These are phyloP conservation scores for Fusarium chlamydosporum DNA, from an alignment of 2,329 filamentous ascomycete genomes.

Conservation along the genomic window DNA sequence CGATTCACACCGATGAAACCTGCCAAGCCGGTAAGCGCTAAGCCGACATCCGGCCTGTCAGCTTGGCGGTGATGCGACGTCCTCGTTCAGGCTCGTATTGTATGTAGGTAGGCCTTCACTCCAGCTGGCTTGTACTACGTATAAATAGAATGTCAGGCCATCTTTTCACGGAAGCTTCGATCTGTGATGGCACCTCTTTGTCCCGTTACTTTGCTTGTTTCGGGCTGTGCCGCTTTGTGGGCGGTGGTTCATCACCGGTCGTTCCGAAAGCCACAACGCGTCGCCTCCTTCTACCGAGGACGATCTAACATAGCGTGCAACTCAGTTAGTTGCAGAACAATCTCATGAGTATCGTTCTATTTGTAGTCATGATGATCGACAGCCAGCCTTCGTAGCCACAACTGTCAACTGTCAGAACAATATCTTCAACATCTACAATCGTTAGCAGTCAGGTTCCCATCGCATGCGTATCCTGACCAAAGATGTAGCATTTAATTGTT, in stretches of 20 bases:
- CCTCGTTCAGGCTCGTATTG: conserved; percentile 7
- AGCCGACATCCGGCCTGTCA: conserved; percentile 12
- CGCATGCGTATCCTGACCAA: conserved; percentile 1
- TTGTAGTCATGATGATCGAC: neutral
- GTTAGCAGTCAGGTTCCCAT: neutral
- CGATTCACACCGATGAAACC: conserved; percentile 30
- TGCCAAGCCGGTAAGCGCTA: conserved; percentile 37
- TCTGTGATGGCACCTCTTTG: neutral
- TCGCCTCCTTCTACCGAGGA: conserved; percentile 1
- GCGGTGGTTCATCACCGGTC: conserved; percentile 3
- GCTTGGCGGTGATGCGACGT: conserved; percentile 20
- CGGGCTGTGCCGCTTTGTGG: neutral
- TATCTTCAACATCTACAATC: conserved; percentile 10
- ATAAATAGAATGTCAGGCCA: neutral
- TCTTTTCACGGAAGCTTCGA: neutral
- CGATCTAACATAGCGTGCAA: neutral
- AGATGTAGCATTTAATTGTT: conserved; percentile 19
- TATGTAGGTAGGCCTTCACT: neutral
- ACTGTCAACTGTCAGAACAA: neutral
- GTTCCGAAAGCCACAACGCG: conserved; percentile 22
- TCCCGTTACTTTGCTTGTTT: neutral
- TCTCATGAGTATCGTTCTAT: neutral
- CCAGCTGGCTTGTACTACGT: conserved; percentile 4
- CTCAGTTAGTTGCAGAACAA: neutral
- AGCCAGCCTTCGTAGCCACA: too few species aligned